Base-by-base conservation (phyloP, 768 basidiomycete genomes). In the Tubosaeta sp. region DNA sequence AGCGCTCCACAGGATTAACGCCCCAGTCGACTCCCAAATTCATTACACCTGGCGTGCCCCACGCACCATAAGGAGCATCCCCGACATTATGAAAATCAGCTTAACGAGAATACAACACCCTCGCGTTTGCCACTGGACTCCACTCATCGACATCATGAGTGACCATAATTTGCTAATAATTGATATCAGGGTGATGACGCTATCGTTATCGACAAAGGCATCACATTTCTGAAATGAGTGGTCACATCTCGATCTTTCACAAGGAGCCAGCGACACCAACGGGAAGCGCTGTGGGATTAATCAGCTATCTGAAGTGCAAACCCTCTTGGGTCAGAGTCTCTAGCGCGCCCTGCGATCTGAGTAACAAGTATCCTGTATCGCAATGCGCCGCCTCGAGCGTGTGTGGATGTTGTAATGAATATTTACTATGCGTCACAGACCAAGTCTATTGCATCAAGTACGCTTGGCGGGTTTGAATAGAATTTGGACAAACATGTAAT, bases 1-100 rank as follows among this genome's bases (percentile, higher is more conserved):
- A 52, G 16, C 16, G 34, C 59, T 62, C 59, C 60, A 59, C 59
- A 44, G 49, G 60, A 58, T 50, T 55, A 34, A 41, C 59, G 18
- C 35, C 46, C 32, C 13, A 22, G 19, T 30, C 14, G 39, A 14
- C 32, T 8, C 19, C 25, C 38, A 18, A 22, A 6, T 25, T 41
- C 22, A 22, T 41, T 32, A 34, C 30, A 18, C 12, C 44, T 27
- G 34, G 41, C 31, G 21, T 42, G 19, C 27, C 29, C 32, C 42
- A 32, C 30, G 21, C 45, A 24, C 32, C 44, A 18, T 25, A 36
- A 11, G 11, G 44, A 25, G 22, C 27, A 36, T 18, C 31, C 32
- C 24, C 5, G 21, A 42, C n/a, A n/a, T n/a, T n/a, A 48, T 48
- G 34, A 51, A 51, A 51, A 42, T 18, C 44, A 48, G 41, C 48